Base-by-base conservation (phyloP, 2,329 filamentous ascomycete species). In the Xylaria sp. region DNA sequence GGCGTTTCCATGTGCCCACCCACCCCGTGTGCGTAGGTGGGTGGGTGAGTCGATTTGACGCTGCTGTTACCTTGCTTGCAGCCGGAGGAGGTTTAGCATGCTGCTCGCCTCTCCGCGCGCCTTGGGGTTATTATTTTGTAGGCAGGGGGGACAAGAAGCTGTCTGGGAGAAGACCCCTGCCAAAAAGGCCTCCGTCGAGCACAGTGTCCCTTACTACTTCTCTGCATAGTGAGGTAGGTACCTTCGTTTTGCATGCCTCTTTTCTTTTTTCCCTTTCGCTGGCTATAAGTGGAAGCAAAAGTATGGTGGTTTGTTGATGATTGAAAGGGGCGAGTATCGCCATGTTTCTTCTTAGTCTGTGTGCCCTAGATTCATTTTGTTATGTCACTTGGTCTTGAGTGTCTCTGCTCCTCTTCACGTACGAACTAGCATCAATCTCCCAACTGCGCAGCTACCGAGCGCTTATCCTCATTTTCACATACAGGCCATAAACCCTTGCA, bases 41-140 rank as follows among this genome's bases (percentile, higher is more conserved):
- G 39, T 48, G 45, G 25, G 39, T 23, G 50, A 50, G 28, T 64
- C 50, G 30, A 60, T 53, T 61, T 59, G 60, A 46, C 46, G 45
- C 56, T 67, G 56, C 53, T 48, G 62, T 55, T 63, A 68, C 66
- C 68, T 58, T 68, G 68, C 68, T 58, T 68, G 68, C 68, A 68
- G 62, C 61, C 56, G 28, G 60, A 64, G 32, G 30, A 32, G n/a
- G 39, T 18, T n/a, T 62, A 36, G 58, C 46, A 60, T 65, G 65
- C 55, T 52, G 28, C 50, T 53, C 55, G 34, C 56, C 30, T 48
- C 59, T 43, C 56, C 50, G 63, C 56, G 48, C 56, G 43, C 28
- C 43, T 66, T 48, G 50, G 55, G 34, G 46, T 68, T 58, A 41
- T 13, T 45, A 41, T 13, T 45, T 30, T 12, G 41, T 30, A 65